phyloP scores from a whole-genome alignment of 2,329 filamentous ascomycete genomes.

The Stemphylium beticola region DNA sequence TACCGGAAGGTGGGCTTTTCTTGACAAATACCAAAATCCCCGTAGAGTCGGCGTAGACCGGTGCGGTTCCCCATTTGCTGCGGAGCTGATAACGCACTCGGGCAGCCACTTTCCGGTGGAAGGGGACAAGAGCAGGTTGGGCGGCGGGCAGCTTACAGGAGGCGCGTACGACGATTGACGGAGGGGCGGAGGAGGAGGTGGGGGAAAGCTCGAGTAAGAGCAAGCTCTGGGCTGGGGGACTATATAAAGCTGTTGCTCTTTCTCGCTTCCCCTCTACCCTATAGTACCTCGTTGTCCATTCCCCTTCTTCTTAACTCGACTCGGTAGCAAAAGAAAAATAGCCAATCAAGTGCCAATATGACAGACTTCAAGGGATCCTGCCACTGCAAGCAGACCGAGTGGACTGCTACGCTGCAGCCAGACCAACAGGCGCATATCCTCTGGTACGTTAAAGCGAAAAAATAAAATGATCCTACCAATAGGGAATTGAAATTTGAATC shows the following conservation, averaged over 20 bases:
- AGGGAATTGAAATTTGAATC: too few species aligned
- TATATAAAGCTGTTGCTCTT: conserved; percentile 4
- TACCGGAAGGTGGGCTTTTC: not conserved
- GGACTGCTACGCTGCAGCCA: conserved; percentile 56
- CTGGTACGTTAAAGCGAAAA: conserved; percentile 46
- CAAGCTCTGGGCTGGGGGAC: not conserved
- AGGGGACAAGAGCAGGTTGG: too few species aligned
- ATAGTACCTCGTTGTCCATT: conserved; percentile 20
- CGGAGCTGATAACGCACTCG: too few species aligned
- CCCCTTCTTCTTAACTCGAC: not conserved
- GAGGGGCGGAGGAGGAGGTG: not conserved
- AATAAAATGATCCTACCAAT: too few species aligned
- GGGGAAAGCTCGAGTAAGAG: not conserved
- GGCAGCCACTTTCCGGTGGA: too few species aligned
- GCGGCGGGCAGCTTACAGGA: too few species aligned
- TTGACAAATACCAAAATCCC: conserved; percentile 7
- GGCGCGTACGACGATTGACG: not conserved
- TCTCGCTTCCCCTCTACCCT: not conserved
- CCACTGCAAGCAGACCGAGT: conserved; percentile 62
- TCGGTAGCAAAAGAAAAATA: not conserved
- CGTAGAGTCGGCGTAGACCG: too few species aligned
- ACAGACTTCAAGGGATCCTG: conserved; percentile 58
- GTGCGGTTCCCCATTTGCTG: too few species aligned
- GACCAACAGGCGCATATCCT: conserved; percentile 55
- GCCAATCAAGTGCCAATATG: conserved; percentile 43